These are phyloP conservation scores for Coniochaeta sp. DNA, from an alignment of 2,329 filamentous ascomycete genomes.

Conservation along the genomic window DNA sequence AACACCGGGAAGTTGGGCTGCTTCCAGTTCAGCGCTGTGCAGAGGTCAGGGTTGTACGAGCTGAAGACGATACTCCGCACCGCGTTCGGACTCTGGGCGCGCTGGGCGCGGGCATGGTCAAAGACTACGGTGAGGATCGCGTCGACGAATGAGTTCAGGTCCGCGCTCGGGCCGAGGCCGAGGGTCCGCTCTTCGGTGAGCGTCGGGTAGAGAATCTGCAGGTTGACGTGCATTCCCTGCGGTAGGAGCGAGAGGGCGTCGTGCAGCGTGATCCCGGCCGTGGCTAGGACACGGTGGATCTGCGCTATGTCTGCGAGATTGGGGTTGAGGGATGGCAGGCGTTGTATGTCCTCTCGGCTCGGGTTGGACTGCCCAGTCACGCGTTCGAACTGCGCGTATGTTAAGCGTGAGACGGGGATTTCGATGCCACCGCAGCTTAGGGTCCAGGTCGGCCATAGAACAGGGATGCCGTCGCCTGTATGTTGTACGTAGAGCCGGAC, in stretches of 20 bases:
- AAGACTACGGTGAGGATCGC: slow-evolving; percentile 79
- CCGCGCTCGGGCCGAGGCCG: slow-evolving; percentile 64
- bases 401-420: slow-evolving; percentile 73
- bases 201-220: slow-evolving; percentile 87
- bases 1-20: slow-evolving; percentile 97
- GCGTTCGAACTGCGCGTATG: slow-evolving; percentile 61
- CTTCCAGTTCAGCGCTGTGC: slow-evolving; percentile 96
- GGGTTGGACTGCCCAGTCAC: slow-evolving; percentile 36
- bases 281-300: slow-evolving; percentile 64
- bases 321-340: slow-evolving; percentile 23
- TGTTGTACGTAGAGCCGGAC: slow-evolving; percentile 86
- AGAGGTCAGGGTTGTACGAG: slow-evolving; percentile 83
- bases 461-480: slow-evolving; percentile 77
- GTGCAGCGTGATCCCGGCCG: slow-evolving; percentile 69
- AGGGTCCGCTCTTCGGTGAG: slow-evolving; percentile 62
- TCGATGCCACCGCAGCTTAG: slow-evolving; percentile 69
- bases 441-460: slow-evolving; percentile 82
- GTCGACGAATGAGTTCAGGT: slow-evolving; percentile 84
- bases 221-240: slow-evolving; percentile 73
- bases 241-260: slow-evolving; percentile 72
- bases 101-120: slow-evolving; percentile 70
- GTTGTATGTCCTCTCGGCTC: slow-evolving; percentile 30
- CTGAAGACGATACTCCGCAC: slow-evolving; percentile 89
- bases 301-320: slow-evolving; percentile 52
- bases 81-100: slow-evolving; percentile 58